phyloP scores from a whole-genome alignment of 1,139 yeast species.

The Suhomyces wounanorum region DNA sequence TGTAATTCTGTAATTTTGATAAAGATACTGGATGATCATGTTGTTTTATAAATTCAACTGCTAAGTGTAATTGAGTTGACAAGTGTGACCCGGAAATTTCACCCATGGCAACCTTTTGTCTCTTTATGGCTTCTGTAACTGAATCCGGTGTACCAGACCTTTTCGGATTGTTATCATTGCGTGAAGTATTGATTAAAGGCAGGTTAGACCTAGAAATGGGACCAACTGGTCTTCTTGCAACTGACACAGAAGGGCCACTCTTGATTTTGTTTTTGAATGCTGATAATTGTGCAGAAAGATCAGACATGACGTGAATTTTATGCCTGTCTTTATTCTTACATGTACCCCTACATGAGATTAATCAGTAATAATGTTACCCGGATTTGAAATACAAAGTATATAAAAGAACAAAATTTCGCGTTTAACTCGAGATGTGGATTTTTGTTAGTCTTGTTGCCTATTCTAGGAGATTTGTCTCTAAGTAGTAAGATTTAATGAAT shows the following conservation, averaged over 20 bases:
- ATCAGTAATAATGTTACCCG: conserved; percentile 14
- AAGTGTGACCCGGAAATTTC: conserved; percentile 58
- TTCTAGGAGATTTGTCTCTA: conserved; percentile 19
- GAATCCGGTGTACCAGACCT: conserved; percentile 26
- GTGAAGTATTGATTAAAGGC: conserved; percentile 12
- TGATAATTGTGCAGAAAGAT: conserved; percentile 48
- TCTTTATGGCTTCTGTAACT: conserved; percentile 38
- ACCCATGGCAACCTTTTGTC: conserved; percentile 33
- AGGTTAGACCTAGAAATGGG: conserved; percentile 16
- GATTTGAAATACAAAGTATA: conserved; percentile 6
- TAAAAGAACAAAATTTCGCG: neutral
- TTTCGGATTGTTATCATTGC: conserved; percentile 16
- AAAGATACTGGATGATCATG: conserved; percentile 71
- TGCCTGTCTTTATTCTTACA: neutral
- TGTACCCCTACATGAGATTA: neutral
- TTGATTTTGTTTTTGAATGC: conserved; percentile 52
- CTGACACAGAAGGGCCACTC: conserved; percentile 48
- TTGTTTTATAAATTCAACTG: conserved; percentile 79
- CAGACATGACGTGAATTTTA: conserved; percentile 33
- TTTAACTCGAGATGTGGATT: conserved; percentile 1
- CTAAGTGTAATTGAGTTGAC: conserved; percentile 79
- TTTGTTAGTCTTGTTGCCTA: conserved; percentile 6
- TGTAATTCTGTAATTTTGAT: conserved; percentile 58
- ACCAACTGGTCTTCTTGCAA: conserved; percentile 30
- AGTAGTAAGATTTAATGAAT: conserved; percentile 19